These are phyloP conservation scores for Globisporangium abappressorium DNA, from an alignment of 352 stramenopile genomes.

Conservation along the genomic window DNA sequence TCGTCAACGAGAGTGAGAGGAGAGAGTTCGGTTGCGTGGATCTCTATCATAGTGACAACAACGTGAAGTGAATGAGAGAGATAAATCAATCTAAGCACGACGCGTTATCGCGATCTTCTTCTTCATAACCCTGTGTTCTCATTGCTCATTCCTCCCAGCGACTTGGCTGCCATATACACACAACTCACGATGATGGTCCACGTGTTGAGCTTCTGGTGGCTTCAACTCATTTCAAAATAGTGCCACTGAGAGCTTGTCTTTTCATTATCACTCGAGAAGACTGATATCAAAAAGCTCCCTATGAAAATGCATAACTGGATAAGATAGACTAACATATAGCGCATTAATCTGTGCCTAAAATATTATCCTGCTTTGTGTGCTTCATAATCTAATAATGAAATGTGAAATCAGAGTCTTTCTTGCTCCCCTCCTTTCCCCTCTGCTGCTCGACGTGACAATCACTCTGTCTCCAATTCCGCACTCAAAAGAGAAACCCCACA, in stretches of 20 bases:
- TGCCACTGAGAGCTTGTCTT: background rate
- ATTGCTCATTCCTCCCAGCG: background rate
- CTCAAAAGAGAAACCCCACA: background rate
- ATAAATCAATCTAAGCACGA: background rate
- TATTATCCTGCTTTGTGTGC: background rate
- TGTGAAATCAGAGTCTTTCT: background rate
- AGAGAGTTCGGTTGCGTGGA: background rate
- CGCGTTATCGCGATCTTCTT: background rate
- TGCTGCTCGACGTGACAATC: background rate
- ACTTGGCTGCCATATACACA: background rate
- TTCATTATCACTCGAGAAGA: background rate
- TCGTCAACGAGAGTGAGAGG: background rate
- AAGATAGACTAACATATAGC: no score
- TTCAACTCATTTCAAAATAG: background rate
- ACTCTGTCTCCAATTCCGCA: background rate
- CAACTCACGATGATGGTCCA: background rate
- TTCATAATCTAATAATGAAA: background rate
- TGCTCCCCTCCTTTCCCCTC: background rate
- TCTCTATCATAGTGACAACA: background rate
- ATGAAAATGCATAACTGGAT: background rate
- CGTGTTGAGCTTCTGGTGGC: background rate
- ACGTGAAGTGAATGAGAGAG: background rate
- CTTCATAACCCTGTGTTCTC: background rate
- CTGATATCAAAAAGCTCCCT: background rate
- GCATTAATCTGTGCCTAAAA: background rate